phyloP scores from a whole-genome alignment of 345 rosid species.

The Gossypium raimondii region DNA sequence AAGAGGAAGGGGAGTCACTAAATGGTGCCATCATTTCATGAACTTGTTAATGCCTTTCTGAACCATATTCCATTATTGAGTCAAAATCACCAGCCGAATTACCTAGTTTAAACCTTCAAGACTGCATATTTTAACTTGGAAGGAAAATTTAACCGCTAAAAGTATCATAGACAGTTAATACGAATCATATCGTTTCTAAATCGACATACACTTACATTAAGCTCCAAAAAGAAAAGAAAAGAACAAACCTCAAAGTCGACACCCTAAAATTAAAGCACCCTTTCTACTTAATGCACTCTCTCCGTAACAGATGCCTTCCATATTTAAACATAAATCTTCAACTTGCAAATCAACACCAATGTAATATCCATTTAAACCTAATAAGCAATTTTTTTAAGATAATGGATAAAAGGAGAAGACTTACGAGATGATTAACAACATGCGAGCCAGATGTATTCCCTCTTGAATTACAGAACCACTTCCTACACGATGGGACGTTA shows the following conservation, averaged over 20 bases:
- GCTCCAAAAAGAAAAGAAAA: not conserved
- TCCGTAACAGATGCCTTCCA: not conserved
- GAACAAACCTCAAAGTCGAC: not conserved
- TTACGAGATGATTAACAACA: conserved; percentile 94
- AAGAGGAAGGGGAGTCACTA: not conserved
- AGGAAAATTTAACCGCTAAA: not conserved
- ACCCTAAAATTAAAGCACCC: not conserved
- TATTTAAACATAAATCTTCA: not conserved
- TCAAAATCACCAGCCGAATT: not conserved
- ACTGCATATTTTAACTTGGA: not conserved
- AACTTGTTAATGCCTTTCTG: not conserved
- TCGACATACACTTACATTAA: not conserved
- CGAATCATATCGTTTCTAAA: not conserved
- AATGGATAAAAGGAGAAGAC: conserved; percentile 21
- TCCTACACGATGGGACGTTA: conserved; percentile 94
- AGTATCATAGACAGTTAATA: not conserved
- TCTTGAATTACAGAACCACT: conserved; percentile 99
- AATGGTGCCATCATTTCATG: conserved; percentile 7
- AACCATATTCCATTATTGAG: not conserved
- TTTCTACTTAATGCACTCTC: not conserved
- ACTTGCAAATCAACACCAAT: not conserved
- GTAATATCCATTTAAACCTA: not conserved
- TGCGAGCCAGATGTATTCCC: conserved; percentile 99
- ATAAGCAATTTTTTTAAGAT: not conserved
- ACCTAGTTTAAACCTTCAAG: not conserved